These are phyloP conservation scores for Trametes elegans DNA, from an alignment of 768 basidiomycete genomes.

Conservation along the genomic window DNA sequence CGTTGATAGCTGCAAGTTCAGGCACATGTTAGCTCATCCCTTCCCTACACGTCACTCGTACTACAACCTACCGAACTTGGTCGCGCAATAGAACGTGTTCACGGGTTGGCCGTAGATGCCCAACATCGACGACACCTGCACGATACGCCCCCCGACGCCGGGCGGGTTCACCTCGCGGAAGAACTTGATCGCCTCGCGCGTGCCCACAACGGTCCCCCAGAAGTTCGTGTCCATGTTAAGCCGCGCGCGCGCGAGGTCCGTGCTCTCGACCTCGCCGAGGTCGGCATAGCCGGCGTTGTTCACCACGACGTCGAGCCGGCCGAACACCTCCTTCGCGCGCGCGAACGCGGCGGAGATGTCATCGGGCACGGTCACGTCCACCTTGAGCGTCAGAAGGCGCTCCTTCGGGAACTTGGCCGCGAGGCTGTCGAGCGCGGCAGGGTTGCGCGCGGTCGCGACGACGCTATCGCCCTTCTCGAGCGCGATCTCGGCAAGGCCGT, in stretches of 20 bases:
- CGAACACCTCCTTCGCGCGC: conserved; percentile 17
- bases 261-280: conserved; percentile 21
- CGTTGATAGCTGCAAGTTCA: conserved; percentile 34
- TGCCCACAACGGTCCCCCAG: conserved; percentile 31
- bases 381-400: conserved; percentile 21
- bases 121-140: conserved; percentile 33
- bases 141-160: conserved; percentile 32
- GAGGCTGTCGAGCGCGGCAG: conserved; percentile 25
- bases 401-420: conserved; percentile 9
- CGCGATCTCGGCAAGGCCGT: conserved; percentile 20
- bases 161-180: conserved; percentile 39
- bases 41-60: neutral
- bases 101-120: conserved; percentile 19
- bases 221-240: conserved; percentile 26
- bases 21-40: too few relatives aligned
- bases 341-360: conserved; percentile 23
- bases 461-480: conserved; percentile 26
- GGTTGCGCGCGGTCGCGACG: conserved; percentile 28
- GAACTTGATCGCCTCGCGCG: conserved; percentile 31
- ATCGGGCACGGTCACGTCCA: conserved; percentile 21
- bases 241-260: conserved; percentile 11
- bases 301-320: conserved; percentile 27
- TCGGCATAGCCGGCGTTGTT: conserved; percentile 26
- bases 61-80: conserved; percentile 3
- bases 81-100: conserved; percentile 13